Conservation (phyloP, 768 basidiomycete genomes). For the Boletus tomentosulus region DNA sequence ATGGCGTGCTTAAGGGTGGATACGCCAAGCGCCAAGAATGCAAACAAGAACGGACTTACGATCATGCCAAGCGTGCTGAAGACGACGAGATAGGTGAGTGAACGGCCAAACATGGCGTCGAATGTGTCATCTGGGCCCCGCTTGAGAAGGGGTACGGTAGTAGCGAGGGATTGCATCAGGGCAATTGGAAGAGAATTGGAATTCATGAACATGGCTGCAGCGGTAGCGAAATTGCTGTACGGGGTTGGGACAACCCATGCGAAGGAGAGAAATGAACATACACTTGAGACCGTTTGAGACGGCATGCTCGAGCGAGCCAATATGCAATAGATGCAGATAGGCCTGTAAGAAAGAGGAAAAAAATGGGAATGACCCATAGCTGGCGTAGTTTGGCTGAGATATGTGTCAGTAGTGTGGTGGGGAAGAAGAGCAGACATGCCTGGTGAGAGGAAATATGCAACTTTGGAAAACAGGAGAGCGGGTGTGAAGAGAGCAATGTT, state of each 20-base stretch:
- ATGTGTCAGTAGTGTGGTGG: neutral
- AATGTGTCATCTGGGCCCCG: conserved; percentile 79
- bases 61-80: conserved; percentile 97
- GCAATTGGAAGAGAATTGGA: conserved; percentile 95
- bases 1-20: neutral
- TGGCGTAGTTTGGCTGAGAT: conserved; percentile 65
- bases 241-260: neutral
- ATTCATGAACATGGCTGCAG: conserved; percentile 88
- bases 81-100: conserved; percentile 83
- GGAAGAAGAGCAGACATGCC: conserved; percentile 35
- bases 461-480: conserved; percentile 87
- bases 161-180: conserved; percentile 84
- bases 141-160: conserved; percentile 76
- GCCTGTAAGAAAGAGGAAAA: conserved; percentile 73
- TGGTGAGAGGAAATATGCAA: conserved; percentile 87
- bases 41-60: conserved; percentile 42
- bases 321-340: conserved; percentile 70
- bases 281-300: conserved; percentile 75
- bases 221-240: conserved; percentile 69
- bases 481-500: conserved; percentile 91
- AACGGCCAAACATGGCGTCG: conserved; percentile 88
- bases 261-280: conserved; percentile 29
- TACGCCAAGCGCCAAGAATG: neutral
- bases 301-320: conserved; percentile 54
- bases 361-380: conserved; percentile 81